A percentile compares a stretch with the other conserved stretches of the same genome.
Evolutionary conservation across 805 yeast genomes (phyloP).

Genomic region (Kodamaea lidongshanica): DNA sequence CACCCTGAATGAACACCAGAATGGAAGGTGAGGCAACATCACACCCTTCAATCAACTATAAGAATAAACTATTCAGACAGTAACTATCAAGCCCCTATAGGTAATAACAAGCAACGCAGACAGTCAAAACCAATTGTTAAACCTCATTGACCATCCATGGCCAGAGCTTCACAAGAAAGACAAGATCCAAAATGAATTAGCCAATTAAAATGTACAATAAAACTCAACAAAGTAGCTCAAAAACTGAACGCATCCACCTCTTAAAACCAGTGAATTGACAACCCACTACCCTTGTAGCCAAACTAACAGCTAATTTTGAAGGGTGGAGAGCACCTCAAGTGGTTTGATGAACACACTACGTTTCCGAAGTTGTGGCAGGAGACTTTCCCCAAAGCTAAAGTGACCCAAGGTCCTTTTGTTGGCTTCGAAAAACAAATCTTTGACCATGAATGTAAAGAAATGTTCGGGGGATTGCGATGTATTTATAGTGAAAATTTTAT

Average conservation of each 20-base stretch:
- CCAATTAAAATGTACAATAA: conserved; percentile 4
- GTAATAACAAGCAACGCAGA: neutral
- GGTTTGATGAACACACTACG: conserved; percentile 32
- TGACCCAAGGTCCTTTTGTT: conserved; percentile 40
- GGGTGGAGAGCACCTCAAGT: conserved; percentile 16
- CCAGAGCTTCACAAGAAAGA: conserved; percentile 17
- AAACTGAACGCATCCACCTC: conserved; percentile 7
- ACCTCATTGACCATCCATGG: conserved; percentile 1
- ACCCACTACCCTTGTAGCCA: neutral
- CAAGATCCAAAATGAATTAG: conserved; percentile 18
- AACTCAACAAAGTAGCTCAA: conserved; percentile 1
- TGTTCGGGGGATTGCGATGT: neutral
- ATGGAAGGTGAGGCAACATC: conserved; percentile 12
- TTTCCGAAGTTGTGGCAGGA: conserved; percentile 77
- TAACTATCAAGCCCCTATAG: conserved; percentile 3
- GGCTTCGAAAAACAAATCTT: conserved; percentile 78
- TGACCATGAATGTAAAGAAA: conserved; percentile 52
- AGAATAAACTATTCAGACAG: conserved; percentile 8
- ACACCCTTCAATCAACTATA: no score
- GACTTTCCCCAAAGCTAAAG: conserved; percentile 79
- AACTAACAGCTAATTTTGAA: conserved; percentile 1
- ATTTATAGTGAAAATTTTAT: conserved; percentile 7
- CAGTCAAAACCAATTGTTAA: conserved; percentile 1
- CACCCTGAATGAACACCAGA: conserved; percentile 15
- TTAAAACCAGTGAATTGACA: conserved; percentile 1